Evolutionary conservation across 805 yeast species (phyloP), one percentile per base, ranked within the genome.

Genomic region (Yarrowia sp.): DNA sequence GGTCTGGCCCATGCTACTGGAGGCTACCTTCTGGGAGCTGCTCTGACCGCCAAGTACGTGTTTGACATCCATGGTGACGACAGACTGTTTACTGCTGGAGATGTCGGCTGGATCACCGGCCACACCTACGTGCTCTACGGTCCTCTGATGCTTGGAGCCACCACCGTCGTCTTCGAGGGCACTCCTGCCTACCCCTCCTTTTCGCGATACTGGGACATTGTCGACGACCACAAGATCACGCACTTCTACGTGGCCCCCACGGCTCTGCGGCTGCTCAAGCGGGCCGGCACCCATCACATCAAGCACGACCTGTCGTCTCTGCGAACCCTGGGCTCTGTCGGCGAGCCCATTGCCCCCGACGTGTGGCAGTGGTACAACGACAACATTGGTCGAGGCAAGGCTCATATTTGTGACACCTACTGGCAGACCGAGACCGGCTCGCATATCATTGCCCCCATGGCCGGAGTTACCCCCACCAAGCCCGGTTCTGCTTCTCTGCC

Each of bases 401-500:
- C 63, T 32, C 96, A 92, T 72, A 87, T 93, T 70, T 87, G 90
- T 72, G 99, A 95, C 79, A 95, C 99, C 51, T 92, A 92, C 84
- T 95, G 99, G 99, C 97, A 92, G 81, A 95, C 98, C 40, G 99
- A 95, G 80, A 88, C 96, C 14, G 99, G 99, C 65, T 89, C 97
- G 36, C 98, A 93, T 75, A 82, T 95, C 76, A 88, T 95, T 76
- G 88, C 97, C 49, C 97, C 98, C 68, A 78, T 95, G 71, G 96
- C 98, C 17, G 98, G 99, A 75, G 88, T 89, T 41, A 86, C 93
- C 46, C 96, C 97, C 71, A 89, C 95, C 68, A 95, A 95, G 78
- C 98, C 99, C 24, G 99, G 99, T 70, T 88, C 97, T 61, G 98
- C 98, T 30, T 88, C 98, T 33, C 83, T 90, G 68, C 99, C 99